Conservation (phyloP, 305 asterid genomes). For the Fraxinus xanthoxyloides region DNA sequence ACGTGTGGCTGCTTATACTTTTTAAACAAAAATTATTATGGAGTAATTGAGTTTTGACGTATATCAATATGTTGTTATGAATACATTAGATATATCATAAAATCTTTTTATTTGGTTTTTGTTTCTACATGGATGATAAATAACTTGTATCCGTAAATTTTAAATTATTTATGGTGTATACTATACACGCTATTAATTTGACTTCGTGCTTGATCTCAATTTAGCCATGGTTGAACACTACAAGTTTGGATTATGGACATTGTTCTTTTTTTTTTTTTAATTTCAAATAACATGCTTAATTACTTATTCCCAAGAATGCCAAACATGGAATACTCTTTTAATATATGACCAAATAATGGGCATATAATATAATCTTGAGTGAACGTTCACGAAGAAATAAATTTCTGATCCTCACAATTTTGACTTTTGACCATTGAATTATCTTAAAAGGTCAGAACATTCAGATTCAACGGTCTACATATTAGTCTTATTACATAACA, state of each 20-base stretch:
- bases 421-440: constrained; percentile 12
- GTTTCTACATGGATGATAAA: background rate
- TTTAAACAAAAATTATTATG: too few species aligned
- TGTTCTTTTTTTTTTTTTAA: too few species aligned
- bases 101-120: background rate
- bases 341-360: background rate
- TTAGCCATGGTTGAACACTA: background rate
- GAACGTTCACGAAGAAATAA: background rate
- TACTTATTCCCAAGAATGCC: background rate
- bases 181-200: background rate
- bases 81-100: background rate
- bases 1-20: too few species aligned
- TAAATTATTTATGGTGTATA: background rate
- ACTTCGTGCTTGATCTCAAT: background rate
- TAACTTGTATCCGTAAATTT: background rate
- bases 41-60: too few species aligned
- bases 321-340: background rate
- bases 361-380: background rate
- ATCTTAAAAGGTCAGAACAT: background rate
- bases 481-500: background rate
- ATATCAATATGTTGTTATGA: too few species aligned
- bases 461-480: background rate
- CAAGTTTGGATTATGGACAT: background rate
- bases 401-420: background rate
- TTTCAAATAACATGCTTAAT: background rate